phyloP scores from a whole-genome alignment of 441 rosid species.

The Arabidopsis lyrata region DNA sequence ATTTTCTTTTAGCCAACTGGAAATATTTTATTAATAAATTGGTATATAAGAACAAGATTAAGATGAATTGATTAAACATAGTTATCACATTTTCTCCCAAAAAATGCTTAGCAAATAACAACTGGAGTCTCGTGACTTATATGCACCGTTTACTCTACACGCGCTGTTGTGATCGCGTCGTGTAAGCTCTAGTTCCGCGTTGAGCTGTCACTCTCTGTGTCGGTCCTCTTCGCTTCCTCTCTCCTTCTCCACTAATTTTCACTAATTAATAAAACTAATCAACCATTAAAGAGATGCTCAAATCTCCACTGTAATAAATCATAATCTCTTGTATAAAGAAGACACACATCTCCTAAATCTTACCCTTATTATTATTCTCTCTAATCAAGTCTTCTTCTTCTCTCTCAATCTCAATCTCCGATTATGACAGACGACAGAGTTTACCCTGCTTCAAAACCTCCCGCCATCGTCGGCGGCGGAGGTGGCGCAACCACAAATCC shows the following conservation, averaged over 20 bases:
- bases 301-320: conserved; percentile 23
- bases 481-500: conserved; percentile 46
- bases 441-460: conserved; percentile 63
- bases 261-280: conserved; percentile 18
- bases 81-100: too few species aligned
- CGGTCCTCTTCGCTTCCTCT: conserved; percentile 42
- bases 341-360: conserved; percentile 20
- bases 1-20: background rate
- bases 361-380: background rate
- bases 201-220: conserved; percentile 46
- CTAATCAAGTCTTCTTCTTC: background rate
- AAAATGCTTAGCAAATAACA: conserved; percentile 10
- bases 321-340: conserved; percentile 23
- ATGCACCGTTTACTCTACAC: conserved; percentile 20
- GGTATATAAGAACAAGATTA: background rate
- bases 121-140: conserved; percentile 25
- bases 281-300: conserved; percentile 23
- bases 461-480: conserved; percentile 33
- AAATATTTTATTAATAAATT: background rate
- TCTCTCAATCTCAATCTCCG: conserved; percentile 12
- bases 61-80: background rate
- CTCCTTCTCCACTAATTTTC: conserved; percentile 11
- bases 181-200: conserved; percentile 33
- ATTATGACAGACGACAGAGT: conserved; percentile 67
- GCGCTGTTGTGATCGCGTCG: conserved; percentile 36